Percentiles rank a stretch among this genome's conserved stretches.
These are phyloP conservation scores for Fraxinus sp. DNA, from an alignment of 305 asterid species.

Conservation along the genomic window DNA sequence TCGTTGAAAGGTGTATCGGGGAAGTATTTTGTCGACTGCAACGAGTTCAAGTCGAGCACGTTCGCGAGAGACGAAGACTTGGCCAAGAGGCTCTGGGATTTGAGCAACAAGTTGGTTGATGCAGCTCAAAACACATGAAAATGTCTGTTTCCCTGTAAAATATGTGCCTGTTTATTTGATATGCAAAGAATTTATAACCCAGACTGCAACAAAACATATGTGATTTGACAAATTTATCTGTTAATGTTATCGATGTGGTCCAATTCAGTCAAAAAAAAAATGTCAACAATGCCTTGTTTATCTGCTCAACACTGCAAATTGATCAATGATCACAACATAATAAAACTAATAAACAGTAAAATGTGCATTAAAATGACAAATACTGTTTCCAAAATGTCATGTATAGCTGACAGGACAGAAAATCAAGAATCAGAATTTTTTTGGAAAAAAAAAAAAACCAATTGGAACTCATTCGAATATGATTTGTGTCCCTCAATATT, in stretches of 20 bases:
- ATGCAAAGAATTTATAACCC: conserved; percentile 5
- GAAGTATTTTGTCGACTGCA: conserved; percentile 73
- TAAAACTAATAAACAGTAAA: too few species aligned
- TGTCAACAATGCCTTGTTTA: too few species aligned
- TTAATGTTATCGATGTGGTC: too few species aligned
- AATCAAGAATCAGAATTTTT: neutral
- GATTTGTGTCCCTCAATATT: neutral
- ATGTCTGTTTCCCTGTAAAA: neutral
- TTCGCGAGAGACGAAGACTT: conserved; percentile 44
- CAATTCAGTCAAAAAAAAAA: too few species aligned
- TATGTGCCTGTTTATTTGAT: neutral
- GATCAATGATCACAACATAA: too few species aligned
- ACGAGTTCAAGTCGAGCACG: conserved; percentile 45
- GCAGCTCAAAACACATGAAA: conserved; percentile 35
- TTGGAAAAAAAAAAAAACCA: too few species aligned
- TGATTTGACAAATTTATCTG: too few species aligned
- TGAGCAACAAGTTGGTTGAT: conserved; percentile 59
- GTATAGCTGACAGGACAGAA: too few species aligned
- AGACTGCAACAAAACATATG: neutral
- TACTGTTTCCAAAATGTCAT: too few species aligned
- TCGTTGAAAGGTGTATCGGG: conserved; percentile 64
- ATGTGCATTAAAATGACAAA: too few species aligned
- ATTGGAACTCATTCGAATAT: too few species aligned
- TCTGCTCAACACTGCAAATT: too few species aligned
- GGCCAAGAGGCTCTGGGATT: conserved; percentile 74